Evolutionary conservation across 2,329 filamentous ascomycete species (phyloP), one percentile per base, ranked within the genome.

Genomic region (Cladorrhinum sp.): DNA sequence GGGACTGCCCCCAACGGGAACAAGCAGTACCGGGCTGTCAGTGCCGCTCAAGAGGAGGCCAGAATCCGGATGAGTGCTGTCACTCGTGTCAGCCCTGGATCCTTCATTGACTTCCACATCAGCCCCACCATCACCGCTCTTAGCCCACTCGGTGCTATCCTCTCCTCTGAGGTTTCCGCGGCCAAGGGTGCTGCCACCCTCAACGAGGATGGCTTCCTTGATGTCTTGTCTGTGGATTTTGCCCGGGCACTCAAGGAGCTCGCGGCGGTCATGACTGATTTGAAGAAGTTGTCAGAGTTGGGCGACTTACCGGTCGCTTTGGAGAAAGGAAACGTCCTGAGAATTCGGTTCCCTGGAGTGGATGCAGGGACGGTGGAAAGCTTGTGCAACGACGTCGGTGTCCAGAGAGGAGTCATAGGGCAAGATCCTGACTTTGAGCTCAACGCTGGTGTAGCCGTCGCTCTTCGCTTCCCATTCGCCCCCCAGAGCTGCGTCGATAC

Each of bases 71-170:
- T 95, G 76, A 81, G 49, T 20, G 80, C 79, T 49, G 77, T 85
- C 7, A 78, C 83, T 55, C 81, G 78, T 72, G 75, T 69, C 75
- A 64, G 77, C 2, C 86, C 91, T 2, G 95, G 95, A 24, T 90
- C 93, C 1, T 93, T 85, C 74, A 82, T 99, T 71, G 92, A 96
- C 75, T 99, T 98, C 78, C 82, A 87, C 68, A 79, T 98, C 68
- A 92, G 86, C 75, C 95, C 95, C 2, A 96, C 91, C 61, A 86
- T 98, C 71, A 98, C 93, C 29, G 92, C 93, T 27, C 83, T 99
- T 60, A 89, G 88, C 67, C 87, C 90, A 9, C 78, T 96, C 48
- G 81, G 81, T 59, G 81, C 81, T 9, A 79, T 77, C 10, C 76
- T 89, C 59, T 78, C 84, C 20, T 76, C 74, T 61, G 69, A 74